These are phyloP conservation scores for Wickerhamomyces pijperi DNA, from an alignment of 805 yeast genomes.

Conservation along the genomic window DNA sequence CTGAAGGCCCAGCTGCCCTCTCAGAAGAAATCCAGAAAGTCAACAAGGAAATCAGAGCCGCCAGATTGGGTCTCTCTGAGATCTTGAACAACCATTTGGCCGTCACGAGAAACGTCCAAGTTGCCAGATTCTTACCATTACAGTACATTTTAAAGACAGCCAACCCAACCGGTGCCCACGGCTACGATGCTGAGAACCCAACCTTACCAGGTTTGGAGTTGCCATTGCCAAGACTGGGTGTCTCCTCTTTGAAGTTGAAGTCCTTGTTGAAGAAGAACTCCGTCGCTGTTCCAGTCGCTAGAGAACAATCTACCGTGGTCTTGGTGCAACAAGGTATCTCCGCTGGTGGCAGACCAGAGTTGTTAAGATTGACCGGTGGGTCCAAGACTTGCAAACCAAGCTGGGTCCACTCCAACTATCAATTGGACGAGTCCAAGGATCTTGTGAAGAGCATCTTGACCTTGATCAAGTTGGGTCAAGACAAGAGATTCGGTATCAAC, in stretches of 20 bases:
- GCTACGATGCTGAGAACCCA: slow-evolving; percentile 57
- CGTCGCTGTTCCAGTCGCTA: slow-evolving; percentile 48
- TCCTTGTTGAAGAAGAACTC: slow-evolving; percentile 45
- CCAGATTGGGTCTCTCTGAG: slow-evolving; percentile 72
- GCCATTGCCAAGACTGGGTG: slow-evolving; percentile 65
- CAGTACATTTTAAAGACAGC: slow-evolving; percentile 48
- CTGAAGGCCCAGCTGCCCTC: slow-evolving; percentile 17
- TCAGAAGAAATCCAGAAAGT: slow-evolving; percentile 28
- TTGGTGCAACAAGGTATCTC: slow-evolving; percentile 35
- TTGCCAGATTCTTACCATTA: slow-evolving; percentile 66
- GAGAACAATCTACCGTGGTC: slow-evolving; percentile 71
- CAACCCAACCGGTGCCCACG: slow-evolving; percentile 56
- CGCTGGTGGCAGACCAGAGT: slow-evolving; percentile 35
- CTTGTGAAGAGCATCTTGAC: slow-evolving; percentile 36
- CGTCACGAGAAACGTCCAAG: slow-evolving; percentile 59
- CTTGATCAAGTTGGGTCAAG: slow-evolving; percentile 50
- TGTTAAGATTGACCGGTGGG: slow-evolving; percentile 78
- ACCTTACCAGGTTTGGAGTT: slow-evolving; percentile 63
- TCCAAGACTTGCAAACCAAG: slow-evolving; percentile 55
- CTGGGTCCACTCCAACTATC: slow-evolving; percentile 78
- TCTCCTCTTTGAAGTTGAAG: slow-evolving; percentile 58
- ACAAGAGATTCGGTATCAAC: slow-evolving; percentile 57
- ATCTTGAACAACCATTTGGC: slow-evolving; percentile 70
- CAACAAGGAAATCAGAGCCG: slow-evolving; percentile 44
- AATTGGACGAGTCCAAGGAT: slow-evolving; percentile 37